phyloP scores from a whole-genome alignment of 139 green algal genomes.

The Auxenochlorella pyrenoidosa region DNA sequence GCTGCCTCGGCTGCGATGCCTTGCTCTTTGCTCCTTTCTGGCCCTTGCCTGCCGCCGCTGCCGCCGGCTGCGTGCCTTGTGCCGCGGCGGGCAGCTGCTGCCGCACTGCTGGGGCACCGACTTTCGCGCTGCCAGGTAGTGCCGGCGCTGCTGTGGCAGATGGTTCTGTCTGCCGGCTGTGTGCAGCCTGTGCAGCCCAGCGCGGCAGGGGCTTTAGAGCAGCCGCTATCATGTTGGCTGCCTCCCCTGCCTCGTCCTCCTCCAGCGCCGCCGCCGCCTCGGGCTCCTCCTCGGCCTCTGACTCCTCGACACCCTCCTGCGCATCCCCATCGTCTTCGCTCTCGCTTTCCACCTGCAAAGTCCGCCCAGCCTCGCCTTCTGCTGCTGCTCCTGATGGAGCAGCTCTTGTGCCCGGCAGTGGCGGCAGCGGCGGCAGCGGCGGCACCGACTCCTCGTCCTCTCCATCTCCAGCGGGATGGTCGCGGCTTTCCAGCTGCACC shows the following conservation, averaged over 20 bases:
- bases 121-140: neutral
- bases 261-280: neutral
- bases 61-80: neutral
- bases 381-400: neutral
- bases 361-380: neutral
- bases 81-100: neutral
- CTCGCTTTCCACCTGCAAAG: neutral
- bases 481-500: neutral
- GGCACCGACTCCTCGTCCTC: neutral
- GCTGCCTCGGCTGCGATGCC: neutral
- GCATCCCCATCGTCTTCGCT: neutral
- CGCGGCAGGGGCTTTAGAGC: neutral
- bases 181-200: neutral
- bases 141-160: neutral
- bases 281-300: neutral
- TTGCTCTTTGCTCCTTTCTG: neutral
- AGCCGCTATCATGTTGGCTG: neutral
- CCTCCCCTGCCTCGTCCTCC: neutral
- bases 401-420: neutral
- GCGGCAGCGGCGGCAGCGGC: conserved; percentile 5
- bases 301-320: neutral
- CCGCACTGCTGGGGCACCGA: neutral
- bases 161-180: neutral
- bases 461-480: neutral
- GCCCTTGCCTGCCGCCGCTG: neutral